Evolutionary conservation across 2,329 filamentous ascomycete species (phyloP).

Genomic region (Fusarium sp.): DNA sequence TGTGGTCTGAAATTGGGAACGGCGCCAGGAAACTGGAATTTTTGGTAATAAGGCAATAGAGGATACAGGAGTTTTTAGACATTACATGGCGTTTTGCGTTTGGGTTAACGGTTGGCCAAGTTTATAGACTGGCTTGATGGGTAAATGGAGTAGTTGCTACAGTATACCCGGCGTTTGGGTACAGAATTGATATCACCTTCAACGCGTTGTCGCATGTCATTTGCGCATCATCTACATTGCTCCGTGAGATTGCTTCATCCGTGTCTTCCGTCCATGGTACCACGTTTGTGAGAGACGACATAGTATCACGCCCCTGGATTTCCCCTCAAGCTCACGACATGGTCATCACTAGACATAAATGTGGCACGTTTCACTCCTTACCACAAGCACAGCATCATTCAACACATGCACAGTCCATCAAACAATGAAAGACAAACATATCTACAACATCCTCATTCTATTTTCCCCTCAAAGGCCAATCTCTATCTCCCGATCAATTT

Average conservation of each 20-base stretch:
- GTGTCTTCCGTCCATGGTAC: not conserved
- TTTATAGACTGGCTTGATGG: not conserved
- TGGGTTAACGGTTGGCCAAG: not conserved
- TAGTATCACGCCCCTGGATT: no score
- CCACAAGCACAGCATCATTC: not conserved
- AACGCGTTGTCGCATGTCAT: fast-evolving
- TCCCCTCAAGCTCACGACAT: not conserved
- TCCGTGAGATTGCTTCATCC: not conserved
- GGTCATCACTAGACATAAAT: not conserved
- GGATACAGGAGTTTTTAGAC: not conserved
- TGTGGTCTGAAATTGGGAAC: not conserved
- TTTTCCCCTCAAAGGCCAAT: not conserved
- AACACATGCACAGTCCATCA: not conserved
- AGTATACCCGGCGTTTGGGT: slow-evolving; percentile 37
- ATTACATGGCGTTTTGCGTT: slow-evolving; percentile 33
- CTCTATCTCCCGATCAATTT: not conserved
- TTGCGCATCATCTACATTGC: no score
- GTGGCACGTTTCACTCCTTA: not conserved
- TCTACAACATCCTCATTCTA: not conserved
- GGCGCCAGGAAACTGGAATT: not conserved
- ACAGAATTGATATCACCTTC: not conserved
- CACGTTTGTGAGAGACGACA: no score
- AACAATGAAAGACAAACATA: not conserved
- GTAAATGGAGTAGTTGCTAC: not conserved
- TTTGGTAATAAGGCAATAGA: not conserved